phyloP scores from a whole-genome alignment of 2,329 filamentous ascomycete species.

The Scopulariopsis brevicaulis region DNA sequence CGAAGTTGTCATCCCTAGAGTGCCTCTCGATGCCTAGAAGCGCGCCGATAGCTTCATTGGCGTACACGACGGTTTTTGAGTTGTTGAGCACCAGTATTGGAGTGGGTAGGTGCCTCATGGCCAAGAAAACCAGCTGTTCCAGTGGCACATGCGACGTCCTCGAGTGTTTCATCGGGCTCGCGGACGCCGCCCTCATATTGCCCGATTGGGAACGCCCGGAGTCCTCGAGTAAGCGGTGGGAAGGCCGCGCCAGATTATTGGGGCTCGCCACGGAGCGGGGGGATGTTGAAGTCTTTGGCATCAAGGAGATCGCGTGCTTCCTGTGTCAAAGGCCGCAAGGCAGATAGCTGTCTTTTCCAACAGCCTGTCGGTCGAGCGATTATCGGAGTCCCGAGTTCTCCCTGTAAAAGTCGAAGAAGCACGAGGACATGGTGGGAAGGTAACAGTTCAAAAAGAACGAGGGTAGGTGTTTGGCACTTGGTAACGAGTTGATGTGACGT shows the following conservation, averaged over 20 bases:
- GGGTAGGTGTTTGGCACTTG: not conserved
- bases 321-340: not conserved
- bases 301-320: not conserved
- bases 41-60: conserved; percentile 65
- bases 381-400: not conserved
- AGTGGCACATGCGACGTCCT: conserved; percentile 35
- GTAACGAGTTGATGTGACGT: not conserved
- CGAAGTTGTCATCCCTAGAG: conserved; percentile 18
- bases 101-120: conserved; percentile 64
- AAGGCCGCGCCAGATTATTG: not conserved
- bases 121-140: conserved; percentile 50
- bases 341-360: not conserved
- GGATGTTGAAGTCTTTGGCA: not conserved
- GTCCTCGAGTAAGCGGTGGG: not conserved
- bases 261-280: not conserved
- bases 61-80: conserved; percentile 58
- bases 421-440: not conserved
- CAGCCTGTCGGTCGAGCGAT: not conserved
- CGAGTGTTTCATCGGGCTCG: conserved; percentile 11
- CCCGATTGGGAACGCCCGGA: not conserved
- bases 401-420: not conserved
- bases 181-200: not conserved
- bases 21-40: conserved; percentile 48
- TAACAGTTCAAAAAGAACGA: not conserved
- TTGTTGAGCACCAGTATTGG: conserved; percentile 59